phyloP scores from a whole-genome alignment of 345 rosid species.

The Cardamine resedifolia region DNA sequence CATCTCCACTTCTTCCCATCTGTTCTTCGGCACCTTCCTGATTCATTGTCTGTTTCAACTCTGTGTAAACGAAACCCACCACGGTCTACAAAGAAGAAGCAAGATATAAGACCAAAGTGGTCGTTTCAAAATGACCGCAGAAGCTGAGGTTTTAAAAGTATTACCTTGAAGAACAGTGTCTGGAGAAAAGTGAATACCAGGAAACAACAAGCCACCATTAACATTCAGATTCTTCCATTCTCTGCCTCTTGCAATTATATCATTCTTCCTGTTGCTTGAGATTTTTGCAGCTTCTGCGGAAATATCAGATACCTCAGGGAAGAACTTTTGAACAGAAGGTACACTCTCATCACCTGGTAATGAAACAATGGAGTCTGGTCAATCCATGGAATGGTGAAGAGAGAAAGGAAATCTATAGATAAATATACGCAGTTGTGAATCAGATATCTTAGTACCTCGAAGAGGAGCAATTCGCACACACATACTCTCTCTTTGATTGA shows the following conservation, averaged over 20 bases:
- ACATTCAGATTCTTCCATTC: constrained; percentile 33
- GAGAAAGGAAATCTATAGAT: background rate
- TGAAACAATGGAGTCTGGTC: constrained; percentile 13
- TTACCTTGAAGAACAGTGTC: constrained; percentile 68
- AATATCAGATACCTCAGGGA: constrained; percentile 31
- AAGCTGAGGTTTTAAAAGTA: background rate
- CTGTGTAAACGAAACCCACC: constrained; percentile 22
- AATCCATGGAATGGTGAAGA: constrained; percentile 1
- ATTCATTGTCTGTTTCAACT: constrained; percentile 42
- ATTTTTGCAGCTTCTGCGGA: constrained; percentile 26
- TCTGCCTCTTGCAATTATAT: constrained; percentile 32
- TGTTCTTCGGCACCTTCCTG: constrained; percentile 72
- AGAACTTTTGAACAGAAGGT: constrained; percentile 33
- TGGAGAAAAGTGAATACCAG: constrained; percentile 47
- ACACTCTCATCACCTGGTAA: constrained; percentile 31
- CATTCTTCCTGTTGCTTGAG: constrained; percentile 31
- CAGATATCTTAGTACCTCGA: constrained; percentile 24
- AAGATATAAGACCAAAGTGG: background rate
- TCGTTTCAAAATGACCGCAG: background rate
- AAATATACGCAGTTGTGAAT: background rate
- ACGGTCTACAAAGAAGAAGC: constrained; percentile 35
- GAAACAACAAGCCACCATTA: constrained; percentile 28
- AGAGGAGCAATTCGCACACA: constrained; percentile 5
- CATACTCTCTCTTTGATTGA: constrained; percentile 21
- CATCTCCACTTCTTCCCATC: constrained; percentile 88